A percentile compares a stretch with the other conserved stretches of the same genome.
phyloP scores from a whole-genome alignment of 2,329 filamentous ascomycete species.

The Cadophora sp. region DNA sequence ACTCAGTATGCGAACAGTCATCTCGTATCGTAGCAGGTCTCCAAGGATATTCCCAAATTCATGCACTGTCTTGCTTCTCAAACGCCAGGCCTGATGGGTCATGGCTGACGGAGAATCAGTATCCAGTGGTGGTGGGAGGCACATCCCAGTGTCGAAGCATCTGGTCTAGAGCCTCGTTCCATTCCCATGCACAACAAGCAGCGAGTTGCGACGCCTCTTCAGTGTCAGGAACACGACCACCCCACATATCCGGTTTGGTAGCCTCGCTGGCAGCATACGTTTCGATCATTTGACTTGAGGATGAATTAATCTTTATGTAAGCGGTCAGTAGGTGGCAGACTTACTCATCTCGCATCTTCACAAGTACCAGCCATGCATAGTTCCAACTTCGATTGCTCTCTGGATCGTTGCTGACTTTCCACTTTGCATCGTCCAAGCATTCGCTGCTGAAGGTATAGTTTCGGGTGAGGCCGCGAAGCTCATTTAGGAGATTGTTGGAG shows the following conservation, averaged over 20 bases:
- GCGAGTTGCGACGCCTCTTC: conserved; percentile 65
- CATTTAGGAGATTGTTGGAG: conserved; percentile 71
- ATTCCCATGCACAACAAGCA: conserved; percentile 69
- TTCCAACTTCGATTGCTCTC: conserved; percentile 77
- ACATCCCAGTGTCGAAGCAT: conserved; percentile 74
- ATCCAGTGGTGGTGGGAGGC: conserved; percentile 65
- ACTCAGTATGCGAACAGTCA: neutral
- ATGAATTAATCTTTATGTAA: conserved; percentile 18
- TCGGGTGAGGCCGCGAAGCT: conserved; percentile 71
- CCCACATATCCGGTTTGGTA: conserved; percentile 73
- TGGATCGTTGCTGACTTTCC: conserved; percentile 67
- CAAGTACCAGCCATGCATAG: conserved; percentile 73
- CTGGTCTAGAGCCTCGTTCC: conserved; percentile 67
- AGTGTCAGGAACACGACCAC: conserved; percentile 58
- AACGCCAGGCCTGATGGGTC: neutral
- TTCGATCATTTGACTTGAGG: conserved; percentile 61
- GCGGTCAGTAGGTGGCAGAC: conserved; percentile 39
- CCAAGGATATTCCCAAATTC: neutral
- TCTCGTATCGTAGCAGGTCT: conserved; percentile 1
- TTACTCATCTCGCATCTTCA: conserved; percentile 70
- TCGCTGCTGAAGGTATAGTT: conserved; percentile 73
- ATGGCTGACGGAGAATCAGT: conserved; percentile 42
- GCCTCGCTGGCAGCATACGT: conserved; percentile 68
- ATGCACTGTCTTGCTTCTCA: neutral
- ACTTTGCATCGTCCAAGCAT: conserved; percentile 69